Evolutionary conservation across 768 basidiomycete genomes (phyloP).

Genomic region (Clathrus columnatus): DNA sequence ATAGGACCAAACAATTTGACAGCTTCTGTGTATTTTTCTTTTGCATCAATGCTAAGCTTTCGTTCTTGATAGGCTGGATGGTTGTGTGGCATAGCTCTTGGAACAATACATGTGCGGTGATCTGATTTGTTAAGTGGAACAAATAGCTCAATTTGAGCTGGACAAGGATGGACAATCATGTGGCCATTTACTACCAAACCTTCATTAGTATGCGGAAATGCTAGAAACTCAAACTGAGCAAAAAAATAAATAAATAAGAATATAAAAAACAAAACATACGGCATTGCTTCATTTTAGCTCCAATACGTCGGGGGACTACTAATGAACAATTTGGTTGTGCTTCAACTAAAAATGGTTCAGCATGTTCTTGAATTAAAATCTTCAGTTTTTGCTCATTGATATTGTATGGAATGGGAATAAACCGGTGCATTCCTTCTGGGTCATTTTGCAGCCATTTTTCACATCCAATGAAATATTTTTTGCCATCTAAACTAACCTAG

Average conservation of each 20-base stretch:
- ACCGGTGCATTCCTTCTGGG: neutral
- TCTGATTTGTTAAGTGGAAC: neutral
- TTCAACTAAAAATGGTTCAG: no score
- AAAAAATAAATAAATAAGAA: neutral
- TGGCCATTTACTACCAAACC: neutral
- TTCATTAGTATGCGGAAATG: neutral
- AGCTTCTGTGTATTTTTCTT: neutral
- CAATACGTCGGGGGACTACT: neutral
- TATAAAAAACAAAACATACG: neutral
- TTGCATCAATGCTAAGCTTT: neutral
- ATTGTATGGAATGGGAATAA: neutral
- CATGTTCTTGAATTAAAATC: neutral
- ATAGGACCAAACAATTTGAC: neutral
- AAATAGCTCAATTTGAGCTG: neutral
- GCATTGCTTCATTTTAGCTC: conserved; percentile 5
- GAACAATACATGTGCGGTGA: neutral
- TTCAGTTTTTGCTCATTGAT: neutral
- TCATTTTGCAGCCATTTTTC: neutral
- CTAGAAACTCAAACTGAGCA: neutral
- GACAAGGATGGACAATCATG: neutral
- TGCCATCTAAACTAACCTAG: neutral
- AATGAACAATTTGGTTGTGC: neutral
- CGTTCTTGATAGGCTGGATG: neutral
- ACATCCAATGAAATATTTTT: conserved; percentile 3
- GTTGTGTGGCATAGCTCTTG: neutral